A percentile compares a stretch with the other conserved stretches of the same genome.
These are phyloP conservation scores for Kitagawia praeruptora DNA, from an alignment of 129 eudicot species.

Conservation along the genomic window DNA sequence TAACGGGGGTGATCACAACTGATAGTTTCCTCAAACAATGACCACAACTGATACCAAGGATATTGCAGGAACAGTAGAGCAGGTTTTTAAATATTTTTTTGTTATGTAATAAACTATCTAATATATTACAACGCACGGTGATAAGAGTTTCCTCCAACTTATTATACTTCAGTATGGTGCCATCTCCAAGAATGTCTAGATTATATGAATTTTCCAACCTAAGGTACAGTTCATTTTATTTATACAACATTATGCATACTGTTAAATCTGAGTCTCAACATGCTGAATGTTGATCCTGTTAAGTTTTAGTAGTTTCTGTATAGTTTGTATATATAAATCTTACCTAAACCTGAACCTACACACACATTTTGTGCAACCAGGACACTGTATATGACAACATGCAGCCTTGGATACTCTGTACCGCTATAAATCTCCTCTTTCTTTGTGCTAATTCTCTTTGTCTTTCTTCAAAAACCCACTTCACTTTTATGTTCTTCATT, in stretches of 20 bases:
- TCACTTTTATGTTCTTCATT: not conserved
- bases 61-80: conserved; percentile 81
- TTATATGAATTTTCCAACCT: not conserved
- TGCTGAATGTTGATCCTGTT: not conserved
- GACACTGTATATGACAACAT: not conserved
- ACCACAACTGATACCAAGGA: conserved; percentile 95
- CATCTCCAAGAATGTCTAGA: not conserved
- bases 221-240: not conserved
- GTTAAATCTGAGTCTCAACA: not conserved
- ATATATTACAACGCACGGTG: not conserved
- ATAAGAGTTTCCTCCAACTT: not conserved
- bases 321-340: not conserved
- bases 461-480: not conserved
- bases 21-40: conserved; percentile 98
- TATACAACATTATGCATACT: not conserved
- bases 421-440: not conserved
- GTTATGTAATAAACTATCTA: not conserved
- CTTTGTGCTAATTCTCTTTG: not conserved
- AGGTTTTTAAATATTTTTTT: conserved; percentile 34
- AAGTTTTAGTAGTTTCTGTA: not conserved
- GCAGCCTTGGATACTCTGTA: not conserved
- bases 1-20: too few relatives aligned
- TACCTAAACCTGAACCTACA: not conserved
- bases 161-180: not conserved
- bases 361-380: not conserved